These are phyloP conservation scores for Angophora floribunda DNA, from an alignment of 345 rosid species.

Conservation along the genomic window DNA sequence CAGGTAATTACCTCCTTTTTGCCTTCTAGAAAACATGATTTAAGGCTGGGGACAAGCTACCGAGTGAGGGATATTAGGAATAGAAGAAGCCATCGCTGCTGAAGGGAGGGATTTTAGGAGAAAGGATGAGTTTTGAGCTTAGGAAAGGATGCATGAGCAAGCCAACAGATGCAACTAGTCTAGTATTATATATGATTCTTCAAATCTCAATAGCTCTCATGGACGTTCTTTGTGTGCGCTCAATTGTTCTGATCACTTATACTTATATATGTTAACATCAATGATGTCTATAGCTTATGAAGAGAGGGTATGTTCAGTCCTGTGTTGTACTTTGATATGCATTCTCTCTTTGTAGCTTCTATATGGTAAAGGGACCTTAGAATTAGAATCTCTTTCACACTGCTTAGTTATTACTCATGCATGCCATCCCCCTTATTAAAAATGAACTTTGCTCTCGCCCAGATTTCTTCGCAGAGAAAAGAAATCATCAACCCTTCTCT, in stretches of 20 bases:
- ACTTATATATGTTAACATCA: no score
- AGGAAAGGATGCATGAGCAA: neutral
- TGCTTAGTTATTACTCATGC: neutral
- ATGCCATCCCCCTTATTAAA: neutral
- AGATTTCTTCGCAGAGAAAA: neutral
- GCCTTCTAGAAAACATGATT: no score
- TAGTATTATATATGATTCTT: neutral
- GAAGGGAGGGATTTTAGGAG: neutral
- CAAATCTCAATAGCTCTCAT: neutral
- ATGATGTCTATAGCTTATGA: neutral
- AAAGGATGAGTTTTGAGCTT: neutral
- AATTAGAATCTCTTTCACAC: neutral
- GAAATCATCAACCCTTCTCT: neutral
- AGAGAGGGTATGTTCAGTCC: neutral
- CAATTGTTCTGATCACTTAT: neutral
- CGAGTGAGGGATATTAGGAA: no score
- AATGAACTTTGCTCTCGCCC: neutral
- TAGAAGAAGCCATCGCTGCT: no score
- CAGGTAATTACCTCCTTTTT: no score
- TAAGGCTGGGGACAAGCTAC: no score
- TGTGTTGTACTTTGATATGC: neutral
- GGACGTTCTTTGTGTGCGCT: neutral
- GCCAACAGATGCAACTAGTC: no score
- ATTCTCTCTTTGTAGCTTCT: neutral
- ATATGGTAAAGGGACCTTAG: neutral